Evolutionary conservation across 2,329 filamentous ascomycete genomes (phyloP).

Genomic region (Cucurbitaria berberidis): DNA sequence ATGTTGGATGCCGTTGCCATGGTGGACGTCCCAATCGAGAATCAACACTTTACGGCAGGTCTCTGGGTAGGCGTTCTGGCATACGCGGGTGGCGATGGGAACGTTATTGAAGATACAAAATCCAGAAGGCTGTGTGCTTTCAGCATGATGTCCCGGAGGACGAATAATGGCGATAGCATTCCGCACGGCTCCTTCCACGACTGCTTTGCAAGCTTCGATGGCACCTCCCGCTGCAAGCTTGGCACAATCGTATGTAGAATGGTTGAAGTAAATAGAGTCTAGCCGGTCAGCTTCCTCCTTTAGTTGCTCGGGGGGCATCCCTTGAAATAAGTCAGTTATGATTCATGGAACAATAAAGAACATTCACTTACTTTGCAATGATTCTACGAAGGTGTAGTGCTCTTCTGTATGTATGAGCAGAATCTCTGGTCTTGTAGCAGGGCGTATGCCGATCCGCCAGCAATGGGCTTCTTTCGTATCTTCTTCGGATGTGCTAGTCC

Average conservation of each 20-base stretch:
- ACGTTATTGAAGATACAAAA: slow-evolving; percentile 99
- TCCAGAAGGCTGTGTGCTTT: slow-evolving; percentile 83
- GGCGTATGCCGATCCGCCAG: slow-evolving; percentile 75
- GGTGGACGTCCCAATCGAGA: slow-evolving; percentile 84
- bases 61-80: slow-evolving; percentile 80
- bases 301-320: slow-evolving; percentile 65
- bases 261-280: slow-evolving; percentile 66
- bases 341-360: slow-evolving; percentile 8
- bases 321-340: slow-evolving; percentile 23
- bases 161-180: slow-evolving; percentile 96
- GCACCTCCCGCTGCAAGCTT: slow-evolving; percentile 87
- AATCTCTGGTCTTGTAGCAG: slow-evolving; percentile 81
- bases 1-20: slow-evolving; percentile 92
- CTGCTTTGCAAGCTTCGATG: slow-evolving; percentile 94
- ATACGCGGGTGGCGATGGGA: slow-evolving; percentile 86
- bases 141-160: slow-evolving; percentile 93
- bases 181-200: slow-evolving; percentile 81
- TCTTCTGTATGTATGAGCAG: slow-evolving; percentile 76
- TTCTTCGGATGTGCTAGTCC: slow-evolving; percentile 58
- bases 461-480: slow-evolving; percentile 60
- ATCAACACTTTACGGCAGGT: slow-evolving; percentile 88
- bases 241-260: slow-evolving; percentile 79
- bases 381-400: slow-evolving; percentile 80
- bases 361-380: slow-evolving; percentile 53
- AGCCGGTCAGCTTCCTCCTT: slow-evolving; percentile 65